Evolutionary conservation across 2,329 filamentous ascomycete species (phyloP), one percentile per base, ranked within the genome.

Genomic region (Penicillium polonicum): DNA sequence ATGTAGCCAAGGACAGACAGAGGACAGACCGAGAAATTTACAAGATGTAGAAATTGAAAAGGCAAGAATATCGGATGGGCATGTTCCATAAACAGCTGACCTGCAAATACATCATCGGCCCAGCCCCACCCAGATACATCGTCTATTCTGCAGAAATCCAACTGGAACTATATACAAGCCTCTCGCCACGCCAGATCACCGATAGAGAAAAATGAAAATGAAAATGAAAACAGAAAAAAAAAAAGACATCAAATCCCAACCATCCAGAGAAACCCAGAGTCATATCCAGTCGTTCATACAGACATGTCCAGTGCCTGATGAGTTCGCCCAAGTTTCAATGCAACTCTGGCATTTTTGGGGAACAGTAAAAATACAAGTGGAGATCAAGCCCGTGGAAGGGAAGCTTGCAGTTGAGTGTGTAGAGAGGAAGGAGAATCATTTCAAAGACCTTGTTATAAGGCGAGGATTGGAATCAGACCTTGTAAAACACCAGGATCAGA

Each of bases 211-310:
- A 61, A 65, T 31, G 36, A 60, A 57, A 48, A 42, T 35, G 15
- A 17, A 35, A 52, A 58, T 48, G 12, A 21, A 35, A 31, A 23
- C 3, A 21, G 9, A n/a, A 43, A 55, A 49, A 46, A 49, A 46
- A 60, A 65, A 45, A 61, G 49, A 45, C 52, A 52, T 60, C 52
- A 60, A 55, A 52, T 51, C 41, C 39, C 48, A 67, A 58, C 62
- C 55, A 65, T 65, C 55, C 43, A 59, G 52, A 58, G 49, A 64
- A 55, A 61, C 60, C 63, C 63, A 66, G 60, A 62, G 62, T 68
- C 66, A 66, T 68, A 66, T 67, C 58, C 64, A 68, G 66, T 68
- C 66, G 49, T 68, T 65, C 65, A 65, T 62, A 64, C 60, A 60
- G 58, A 56, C 64, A 67, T 62, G 49, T 62, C 66, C 63, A 65